phyloP scores from a whole-genome alignment of 2,329 filamentous ascomycete species.

The Cytospora piceicola region DNA sequence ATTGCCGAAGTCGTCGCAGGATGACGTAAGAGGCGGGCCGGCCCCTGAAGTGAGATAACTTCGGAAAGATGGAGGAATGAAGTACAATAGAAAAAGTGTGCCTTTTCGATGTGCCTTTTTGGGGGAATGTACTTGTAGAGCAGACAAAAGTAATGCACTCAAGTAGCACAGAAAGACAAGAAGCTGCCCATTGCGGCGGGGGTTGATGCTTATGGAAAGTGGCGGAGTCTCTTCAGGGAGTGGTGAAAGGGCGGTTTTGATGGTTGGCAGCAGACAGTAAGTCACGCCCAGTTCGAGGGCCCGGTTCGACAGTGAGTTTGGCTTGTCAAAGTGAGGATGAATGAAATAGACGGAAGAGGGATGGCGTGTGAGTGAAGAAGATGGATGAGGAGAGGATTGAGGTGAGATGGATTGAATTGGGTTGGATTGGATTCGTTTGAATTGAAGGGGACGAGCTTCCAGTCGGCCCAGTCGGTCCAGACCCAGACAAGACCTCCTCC shows the following conservation, averaged over 20 bases:
- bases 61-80: not conserved
- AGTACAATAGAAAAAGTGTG: not conserved
- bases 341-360: not conserved
- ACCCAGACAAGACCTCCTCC: not conserved
- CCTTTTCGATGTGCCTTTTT: not conserved
- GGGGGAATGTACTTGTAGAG: not conserved
- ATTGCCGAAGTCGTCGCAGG: conserved; percentile 2
- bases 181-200: not conserved
- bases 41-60: not conserved
- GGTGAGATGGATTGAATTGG: not conserved
- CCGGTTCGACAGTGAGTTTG: not conserved
- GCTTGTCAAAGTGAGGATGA: not conserved
- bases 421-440: not conserved
- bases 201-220: not conserved
- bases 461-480: not conserved
- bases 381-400: not conserved
- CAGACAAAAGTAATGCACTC: not conserved
- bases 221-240: not conserved
- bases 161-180: not conserved
- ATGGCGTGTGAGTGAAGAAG: not conserved
- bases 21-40: conserved; percentile 1
- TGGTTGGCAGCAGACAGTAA: not conserved
- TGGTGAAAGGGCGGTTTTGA: not conserved
- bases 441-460: not conserved
- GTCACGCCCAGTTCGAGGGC: not conserved